phyloP scores from a whole-genome alignment of 441 rosid species.

The Erodium texanum region DNA sequence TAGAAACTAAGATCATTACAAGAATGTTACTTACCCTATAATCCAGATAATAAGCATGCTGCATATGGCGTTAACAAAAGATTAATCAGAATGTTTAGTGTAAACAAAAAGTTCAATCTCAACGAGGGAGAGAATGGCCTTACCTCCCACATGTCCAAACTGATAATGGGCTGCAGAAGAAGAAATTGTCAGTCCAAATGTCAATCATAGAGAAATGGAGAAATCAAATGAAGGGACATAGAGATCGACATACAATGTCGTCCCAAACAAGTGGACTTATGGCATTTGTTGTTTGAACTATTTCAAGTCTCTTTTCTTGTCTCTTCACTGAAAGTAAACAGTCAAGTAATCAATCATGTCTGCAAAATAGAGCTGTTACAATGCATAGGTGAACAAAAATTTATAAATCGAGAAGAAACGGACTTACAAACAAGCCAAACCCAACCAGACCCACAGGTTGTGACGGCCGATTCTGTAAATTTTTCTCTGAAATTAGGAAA shows the following conservation, averaged over 20 bases:
- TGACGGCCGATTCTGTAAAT: slow-evolving; percentile 54
- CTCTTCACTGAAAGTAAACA: slow-evolving; percentile 51
- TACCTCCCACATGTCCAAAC: slow-evolving; percentile 95
- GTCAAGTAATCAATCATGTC: not conserved
- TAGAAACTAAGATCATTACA: not conserved
- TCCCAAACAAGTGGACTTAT: slow-evolving; percentile 69
- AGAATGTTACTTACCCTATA: slow-evolving; percentile 45
- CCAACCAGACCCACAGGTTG: slow-evolving; percentile 81
- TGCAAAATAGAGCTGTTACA: not conserved
- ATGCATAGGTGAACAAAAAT: not conserved
- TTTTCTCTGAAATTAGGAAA: slow-evolving; percentile 67
- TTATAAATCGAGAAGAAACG: not conserved
- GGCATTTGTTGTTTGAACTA: slow-evolving; percentile 66
- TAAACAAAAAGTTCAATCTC: not conserved
- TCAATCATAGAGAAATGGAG: slow-evolving; percentile 10
- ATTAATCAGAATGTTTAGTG: slow-evolving; percentile 2
- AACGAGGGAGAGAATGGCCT: slow-evolving; percentile 15
- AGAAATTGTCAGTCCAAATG: slow-evolving; percentile 19
- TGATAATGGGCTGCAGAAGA: slow-evolving; percentile 66
- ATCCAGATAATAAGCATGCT: slow-evolving; percentile 91
- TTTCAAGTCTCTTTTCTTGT: slow-evolving; percentile 55
- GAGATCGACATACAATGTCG: slow-evolving; percentile 51
- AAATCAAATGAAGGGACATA: not conserved
- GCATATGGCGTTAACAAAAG: slow-evolving; percentile 21
- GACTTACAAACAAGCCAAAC: slow-evolving; percentile 86